These are phyloP conservation scores for Linanthus parryae DNA, from an alignment of 148 eudicot species.

Conservation along the genomic window DNA sequence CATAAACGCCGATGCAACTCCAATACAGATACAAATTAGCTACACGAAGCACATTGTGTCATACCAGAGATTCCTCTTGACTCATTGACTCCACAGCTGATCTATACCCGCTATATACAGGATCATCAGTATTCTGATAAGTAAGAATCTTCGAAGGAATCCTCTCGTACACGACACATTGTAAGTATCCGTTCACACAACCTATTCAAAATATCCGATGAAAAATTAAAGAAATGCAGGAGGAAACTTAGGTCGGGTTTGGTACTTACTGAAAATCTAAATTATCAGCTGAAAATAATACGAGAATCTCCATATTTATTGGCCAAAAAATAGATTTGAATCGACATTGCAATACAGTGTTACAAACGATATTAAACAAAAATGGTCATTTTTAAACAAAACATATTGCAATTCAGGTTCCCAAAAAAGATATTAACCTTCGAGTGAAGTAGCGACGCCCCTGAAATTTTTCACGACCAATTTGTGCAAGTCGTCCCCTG, in stretches of 20 bases:
- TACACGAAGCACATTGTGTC: neutral
- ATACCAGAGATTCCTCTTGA: constrained; percentile 52
- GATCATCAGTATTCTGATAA: constrained; percentile 51
- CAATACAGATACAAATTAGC: too few relatives aligned
- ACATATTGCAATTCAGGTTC: too few relatives aligned
- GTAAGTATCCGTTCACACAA: constrained; percentile 46
- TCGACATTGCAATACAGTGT: too few relatives aligned
- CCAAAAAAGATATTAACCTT: constrained; percentile 27
- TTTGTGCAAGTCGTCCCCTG: constrained; percentile 64
- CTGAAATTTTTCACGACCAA: constrained; percentile 45
- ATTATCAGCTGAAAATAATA: neutral
- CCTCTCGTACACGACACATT: constrained; percentile 39
- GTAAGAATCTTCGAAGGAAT: constrained; percentile 52
- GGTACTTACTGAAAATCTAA: neutral
- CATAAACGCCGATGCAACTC: neutral
- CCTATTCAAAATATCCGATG: constrained; percentile 19
- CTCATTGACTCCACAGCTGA: constrained; percentile 46
- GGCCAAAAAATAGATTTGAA: too few relatives aligned
- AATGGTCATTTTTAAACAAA: too few relatives aligned
- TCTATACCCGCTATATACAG: constrained; percentile 40
- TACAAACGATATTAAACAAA: too few relatives aligned
- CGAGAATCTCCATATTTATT: too few relatives aligned
- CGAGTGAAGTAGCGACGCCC: constrained; percentile 46
- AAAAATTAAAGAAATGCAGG: too few relatives aligned
- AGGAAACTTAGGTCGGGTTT: too few relatives aligned